Conservation (phyloP, 2,329 filamentous ascomycete species). For the Cadophora malorum region DNA sequence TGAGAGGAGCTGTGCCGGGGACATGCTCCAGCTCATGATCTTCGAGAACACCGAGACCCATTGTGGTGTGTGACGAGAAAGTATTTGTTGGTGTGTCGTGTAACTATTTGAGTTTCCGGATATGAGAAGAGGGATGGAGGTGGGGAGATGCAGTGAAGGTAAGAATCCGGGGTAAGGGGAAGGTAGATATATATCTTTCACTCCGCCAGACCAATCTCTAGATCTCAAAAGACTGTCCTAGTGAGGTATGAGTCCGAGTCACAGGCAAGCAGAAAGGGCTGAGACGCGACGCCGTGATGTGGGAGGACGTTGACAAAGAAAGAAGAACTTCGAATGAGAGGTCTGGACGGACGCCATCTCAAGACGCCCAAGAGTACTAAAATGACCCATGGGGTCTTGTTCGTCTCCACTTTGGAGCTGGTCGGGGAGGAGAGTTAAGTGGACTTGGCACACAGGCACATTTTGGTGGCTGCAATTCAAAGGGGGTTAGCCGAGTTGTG, state of each 20-base stretch:
- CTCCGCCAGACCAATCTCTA: not conserved
- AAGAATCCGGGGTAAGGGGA: not conserved
- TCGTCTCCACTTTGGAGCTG: not conserved
- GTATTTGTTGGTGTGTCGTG: not conserved
- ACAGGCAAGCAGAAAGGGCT: not conserved
- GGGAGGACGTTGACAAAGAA: not conserved
- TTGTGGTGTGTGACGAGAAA: slow-evolving; percentile 20
- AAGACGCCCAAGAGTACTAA: not conserved
- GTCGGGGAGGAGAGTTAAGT: slow-evolving; percentile 10
- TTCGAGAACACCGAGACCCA: slow-evolving; percentile 39
- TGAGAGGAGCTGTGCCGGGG: slow-evolving; percentile 42
- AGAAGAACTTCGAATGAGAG: not conserved
- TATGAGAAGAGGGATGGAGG: not conserved
- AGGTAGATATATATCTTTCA: not conserved
- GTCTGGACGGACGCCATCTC: slow-evolving; percentile 1
- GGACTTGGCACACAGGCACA: not conserved
- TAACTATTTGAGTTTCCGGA: not conserved
- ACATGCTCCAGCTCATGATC: slow-evolving; percentile 38
- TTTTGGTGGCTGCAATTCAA: not conserved
- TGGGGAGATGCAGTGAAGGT: not conserved
- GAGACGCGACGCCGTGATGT: not conserved
- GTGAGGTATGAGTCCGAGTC: not conserved
- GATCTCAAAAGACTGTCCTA: not conserved
- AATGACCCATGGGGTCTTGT: not conserved
- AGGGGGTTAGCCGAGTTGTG: slow-evolving; percentile 16